Evolutionary conservation across 257 asterid species (phyloP), one percentile per base, ranked within the genome.

Genomic region (Verbena officinalis): DNA sequence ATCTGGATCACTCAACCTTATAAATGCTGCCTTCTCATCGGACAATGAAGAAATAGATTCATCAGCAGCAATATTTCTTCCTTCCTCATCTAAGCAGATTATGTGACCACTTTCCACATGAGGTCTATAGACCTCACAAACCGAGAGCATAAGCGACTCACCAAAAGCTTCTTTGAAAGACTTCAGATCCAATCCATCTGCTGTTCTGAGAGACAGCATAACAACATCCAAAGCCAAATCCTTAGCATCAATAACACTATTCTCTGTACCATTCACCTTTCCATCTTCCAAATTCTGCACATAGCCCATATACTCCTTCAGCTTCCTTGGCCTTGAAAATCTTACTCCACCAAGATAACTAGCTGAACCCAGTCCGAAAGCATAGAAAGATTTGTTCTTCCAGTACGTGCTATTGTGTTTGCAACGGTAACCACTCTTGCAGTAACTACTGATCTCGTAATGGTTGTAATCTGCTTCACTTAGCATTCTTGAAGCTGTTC

Each of bases 361-460:
- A 27, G 99, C 95, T 9, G 99, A 79, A 17, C 97, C 99, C 13
- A 93, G 83, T 33, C 99, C 97, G 54, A 90, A 93, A 48, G 84
- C 99, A 15, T 86, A 90, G 80, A 81, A 93, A 1, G 95, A 52
- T 66, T 73, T 77, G 86, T 77, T 83, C 70, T 83, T 83, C 99
- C 99, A 93, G 83, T 93, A 93, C 1, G 86, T 84, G 38, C 64
- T 77, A 50, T 93, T 93, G 90, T 93, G 99, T 73, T 81, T 84
- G 86, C 97, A 90, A 24, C 79, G 79, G 59, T 84, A 90, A 55
- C 95, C 96, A 45, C 69, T 74, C 75, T 75, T 90, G 86, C 92
- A 68, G 82, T 87, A 90, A 66, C 99, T 93, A 64, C 99, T 93
- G 65, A 93, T 86, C 78, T 93, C 99, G 11, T 90, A 93, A 70